Conservation (phyloP, 441 rosid species). For the Pelargonium myrrhifolium region DNA sequence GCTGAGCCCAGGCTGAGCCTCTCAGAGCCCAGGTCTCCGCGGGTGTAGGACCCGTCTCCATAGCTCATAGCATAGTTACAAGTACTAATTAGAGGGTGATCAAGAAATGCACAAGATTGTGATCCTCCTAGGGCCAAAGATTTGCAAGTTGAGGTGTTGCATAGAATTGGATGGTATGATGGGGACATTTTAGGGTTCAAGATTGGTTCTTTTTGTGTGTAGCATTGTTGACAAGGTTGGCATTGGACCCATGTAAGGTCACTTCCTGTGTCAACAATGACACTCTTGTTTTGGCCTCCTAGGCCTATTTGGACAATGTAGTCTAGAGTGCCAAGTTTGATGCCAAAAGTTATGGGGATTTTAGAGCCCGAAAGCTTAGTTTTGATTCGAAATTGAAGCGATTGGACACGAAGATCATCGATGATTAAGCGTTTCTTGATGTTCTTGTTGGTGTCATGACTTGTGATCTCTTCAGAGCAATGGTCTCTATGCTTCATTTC, state of each 20-base stretch:
- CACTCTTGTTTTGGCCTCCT: constrained; percentile 50
- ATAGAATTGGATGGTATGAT: constrained; percentile 43
- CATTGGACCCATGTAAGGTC: constrained; percentile 97
- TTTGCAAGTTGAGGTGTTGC: constrained; percentile 65
- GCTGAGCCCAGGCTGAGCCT: constrained; percentile 40
- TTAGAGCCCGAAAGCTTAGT: constrained; percentile 23
- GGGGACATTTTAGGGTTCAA: constrained; percentile 60
- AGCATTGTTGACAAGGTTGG: constrained; percentile 68
- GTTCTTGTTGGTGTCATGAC: constrained; percentile 46
- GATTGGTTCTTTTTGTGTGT: constrained; percentile 63
- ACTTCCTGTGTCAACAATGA: constrained; percentile 88
- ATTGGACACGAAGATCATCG: constrained; percentile 44
- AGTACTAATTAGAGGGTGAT: constrained; percentile 1
- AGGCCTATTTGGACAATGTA: constrained; percentile 61
- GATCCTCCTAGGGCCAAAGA: constrained; percentile 15
- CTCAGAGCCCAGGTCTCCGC: constrained; percentile 64
- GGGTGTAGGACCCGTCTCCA: constrained; percentile 84
- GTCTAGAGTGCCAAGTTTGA: constrained; percentile 57
- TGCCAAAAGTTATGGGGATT: constrained; percentile 61
- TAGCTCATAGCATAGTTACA: constrained; percentile 70
- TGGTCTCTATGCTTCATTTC: constrained; percentile 67
- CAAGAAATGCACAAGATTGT: not conserved
- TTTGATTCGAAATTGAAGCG: constrained; percentile 49
- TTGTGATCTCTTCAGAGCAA: constrained; percentile 35
- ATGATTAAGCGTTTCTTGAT: constrained; percentile 39